Evolutionary conservation across 495 filamentous ascomycete species (phyloP), one percentile per base, ranked within the genome.

Genomic region (Aspergillus baeticus): DNA sequence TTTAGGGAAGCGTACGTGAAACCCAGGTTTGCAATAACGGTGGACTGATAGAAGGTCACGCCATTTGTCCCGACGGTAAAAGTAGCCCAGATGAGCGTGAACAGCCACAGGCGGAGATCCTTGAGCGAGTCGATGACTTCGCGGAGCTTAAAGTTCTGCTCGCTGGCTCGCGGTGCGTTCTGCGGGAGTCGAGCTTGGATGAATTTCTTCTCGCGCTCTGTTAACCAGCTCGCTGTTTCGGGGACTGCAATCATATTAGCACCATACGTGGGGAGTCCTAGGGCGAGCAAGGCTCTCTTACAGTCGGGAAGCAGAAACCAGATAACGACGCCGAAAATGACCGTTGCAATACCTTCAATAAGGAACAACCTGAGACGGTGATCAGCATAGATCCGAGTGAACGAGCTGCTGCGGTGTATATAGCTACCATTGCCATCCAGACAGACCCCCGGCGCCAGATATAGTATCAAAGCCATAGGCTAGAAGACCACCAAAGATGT

Each of bases 221-320:
- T 68, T 29, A 77, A 59, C 74, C 74, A 77, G 6, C 55, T 63
- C n/a, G 72, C 65, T 0, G 68, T 71, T 11, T 66, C 55, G 5
- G 72, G 74, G 41, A 75, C 73, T 77, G n/a, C 33, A n/a, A n/a
- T n/a, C n/a, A n/a, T n/a, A n/a, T n/a, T n/a, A n/a, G n/a, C n/a
- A n/a, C n/a, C n/a, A n/a, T 48, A 13, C 46, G 36, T 4, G 15
- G 5, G 18, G 36, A 29, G 31, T 11, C n/a, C 45, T 10, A 7
- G 26, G 13, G 10, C 0, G 26, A 14, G 31, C 33, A 14, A 5
- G 53, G n/a, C n/a, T n/a, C 8, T 29, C 68, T 58, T 51, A 74
- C 74, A 77, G 50, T 75, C 72, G 20, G 74, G 74, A 17, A 77
- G 54, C 36, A 70, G 45, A 36, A 77, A 73, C 55, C 60, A 74